Percentiles rank a stretch among this genome's conserved stretches.
These are phyloP conservation scores for Termitomyces sp. DNA, from an alignment of 768 basidiomycete genomes.

Conservation along the genomic window DNA sequence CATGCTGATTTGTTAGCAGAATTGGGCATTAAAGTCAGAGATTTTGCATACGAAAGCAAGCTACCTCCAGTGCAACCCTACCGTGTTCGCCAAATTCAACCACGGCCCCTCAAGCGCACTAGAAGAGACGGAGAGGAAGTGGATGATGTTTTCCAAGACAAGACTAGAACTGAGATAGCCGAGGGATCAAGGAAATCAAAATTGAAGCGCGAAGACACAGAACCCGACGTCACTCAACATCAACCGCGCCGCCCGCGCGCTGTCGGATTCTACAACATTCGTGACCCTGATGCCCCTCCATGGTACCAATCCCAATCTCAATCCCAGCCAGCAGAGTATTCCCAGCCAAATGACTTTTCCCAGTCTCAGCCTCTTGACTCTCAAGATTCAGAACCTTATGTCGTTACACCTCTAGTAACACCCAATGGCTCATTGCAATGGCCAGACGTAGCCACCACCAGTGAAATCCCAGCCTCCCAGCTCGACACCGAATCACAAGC, in stretches of 20 bases:
- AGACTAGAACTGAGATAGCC: neutral
- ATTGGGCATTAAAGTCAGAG: conserved; percentile 47
- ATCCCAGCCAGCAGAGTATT: conserved; percentile 10
- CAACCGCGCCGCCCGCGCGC: conserved; percentile 19
- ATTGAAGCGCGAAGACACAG: conserved; percentile 33
- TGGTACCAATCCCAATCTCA: conserved; percentile 2
- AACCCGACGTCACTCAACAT: conserved; percentile 25
- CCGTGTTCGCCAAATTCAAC: conserved; percentile 49
- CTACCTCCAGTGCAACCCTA: conserved; percentile 60
- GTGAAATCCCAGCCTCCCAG: conserved; percentile 35
- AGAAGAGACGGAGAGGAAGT: conserved; percentile 28
- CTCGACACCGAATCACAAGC: conserved; percentile 32
- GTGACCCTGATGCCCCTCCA: conserved; percentile 9
- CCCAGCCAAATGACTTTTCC: conserved; percentile 25
- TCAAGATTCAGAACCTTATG: conserved; percentile 44
- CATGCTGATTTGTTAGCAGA: conserved; percentile 25
- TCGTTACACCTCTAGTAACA: conserved; percentile 53
- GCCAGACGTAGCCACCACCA: conserved; percentile 28
- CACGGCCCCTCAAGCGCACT: conserved; percentile 32
- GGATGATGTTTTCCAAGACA: conserved; percentile 15
- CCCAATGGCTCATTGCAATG: conserved; percentile 55
- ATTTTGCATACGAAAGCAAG: conserved; percentile 70
- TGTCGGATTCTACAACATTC: conserved; percentile 26
- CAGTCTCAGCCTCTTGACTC: conserved; percentile 34
- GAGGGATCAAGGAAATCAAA: conserved; percentile 22